A percentile compares a stretch with the other conserved stretches of the same genome.
phyloP scores from a whole-genome alignment of 2,329 filamentous ascomycete species.

The Monosporascus sp. region DNA sequence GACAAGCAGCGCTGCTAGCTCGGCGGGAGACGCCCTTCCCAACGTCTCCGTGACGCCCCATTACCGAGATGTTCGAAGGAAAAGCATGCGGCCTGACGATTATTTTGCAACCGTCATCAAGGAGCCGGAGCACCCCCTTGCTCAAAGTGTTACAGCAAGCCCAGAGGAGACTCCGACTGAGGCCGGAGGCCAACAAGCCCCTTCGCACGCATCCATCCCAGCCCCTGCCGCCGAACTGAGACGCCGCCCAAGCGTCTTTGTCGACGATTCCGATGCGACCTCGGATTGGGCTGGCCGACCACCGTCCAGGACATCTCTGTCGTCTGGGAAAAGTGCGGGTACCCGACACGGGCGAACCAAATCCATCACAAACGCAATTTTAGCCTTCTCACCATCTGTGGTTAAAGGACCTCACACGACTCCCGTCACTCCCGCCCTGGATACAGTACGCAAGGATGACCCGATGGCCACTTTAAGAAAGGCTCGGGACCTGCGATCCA shows the following conservation, averaged over 20 bases:
- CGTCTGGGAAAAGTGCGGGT: slow-evolving; percentile 24
- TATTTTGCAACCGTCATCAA: slow-evolving; percentile 43
- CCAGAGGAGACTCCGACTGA: slow-evolving; percentile 46
- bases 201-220: slow-evolving; percentile 34
- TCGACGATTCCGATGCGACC: slow-evolving; percentile 31
- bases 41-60: slow-evolving; percentile 46
- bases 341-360: slow-evolving; percentile 40
- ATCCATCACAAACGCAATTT: slow-evolving; percentile 39
- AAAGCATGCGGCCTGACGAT: slow-evolving; percentile 49
- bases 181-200: slow-evolving; percentile 22
- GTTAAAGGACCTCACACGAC: slow-evolving; percentile 28
- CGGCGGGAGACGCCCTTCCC: slow-evolving; percentile 49
- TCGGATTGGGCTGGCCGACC: slow-evolving; percentile 26
- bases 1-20: slow-evolving; percentile 60
- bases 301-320: slow-evolving; percentile 24
- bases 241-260: slow-evolving; percentile 27
- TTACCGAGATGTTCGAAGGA: slow-evolving; percentile 47
- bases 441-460: slow-evolving; percentile 28
- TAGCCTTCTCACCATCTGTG: slow-evolving; percentile 33
- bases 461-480: slow-evolving; percentile 40
- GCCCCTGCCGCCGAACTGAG: slow-evolving; percentile 32
- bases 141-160: slow-evolving; percentile 68
- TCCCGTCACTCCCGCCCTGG: slow-evolving; percentile 33
- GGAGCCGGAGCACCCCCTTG: slow-evolving; percentile 63
- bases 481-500: slow-evolving; percentile 32